Base-by-base conservation (phyloP, 495 filamentous ascomycete species). In the Penicillium pulvis region DNA sequence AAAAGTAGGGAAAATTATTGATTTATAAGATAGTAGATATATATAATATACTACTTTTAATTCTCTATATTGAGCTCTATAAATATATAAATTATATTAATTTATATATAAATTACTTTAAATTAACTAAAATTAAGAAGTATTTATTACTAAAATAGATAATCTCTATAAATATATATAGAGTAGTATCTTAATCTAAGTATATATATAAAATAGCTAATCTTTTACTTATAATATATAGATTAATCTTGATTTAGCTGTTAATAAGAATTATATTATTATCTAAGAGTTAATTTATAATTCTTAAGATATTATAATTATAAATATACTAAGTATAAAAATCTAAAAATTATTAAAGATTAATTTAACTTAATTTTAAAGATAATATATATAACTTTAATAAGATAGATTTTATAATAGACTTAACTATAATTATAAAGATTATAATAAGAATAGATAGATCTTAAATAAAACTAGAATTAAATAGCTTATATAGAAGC, bases 151-250 rank as follows among this genome's bases (percentile, higher is more conserved):
- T 33, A 19, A 5, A 50, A 31, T 50, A 24, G 47, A 17, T 50
- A 30, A 50, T 50, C 47, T 50, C 47, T 50, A 50, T 50, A 35
- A 6, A 35, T 35, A 50, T 50, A 50, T 26, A 12, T 19, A 12
- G 47, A 50, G 47, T 26, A 12, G 47, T 12, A 31, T 26, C 14
- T 9, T 2, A 26, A 9, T 26, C 47, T 28, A 4, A 4, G 3
- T 3, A 9, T 8, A 10, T 50, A 7, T 12, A 50, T 9, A 26
- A 50, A 50, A 50, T 50, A 24, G 47, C 47, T 33, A 50, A 50
- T 50, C 47, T 50, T 12, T 20, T 50, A 50, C 47, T 50, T 14
- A 2, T 23, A 4, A 20, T 9, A 33, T 23, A 23, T 20, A 14
- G 47, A 50, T 35, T 26, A 5, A 46, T 0, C 47, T 28, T 23